Conservation (phyloP, 768 basidiomycete genomes). For the Rhizopogon roseolus region DNA sequence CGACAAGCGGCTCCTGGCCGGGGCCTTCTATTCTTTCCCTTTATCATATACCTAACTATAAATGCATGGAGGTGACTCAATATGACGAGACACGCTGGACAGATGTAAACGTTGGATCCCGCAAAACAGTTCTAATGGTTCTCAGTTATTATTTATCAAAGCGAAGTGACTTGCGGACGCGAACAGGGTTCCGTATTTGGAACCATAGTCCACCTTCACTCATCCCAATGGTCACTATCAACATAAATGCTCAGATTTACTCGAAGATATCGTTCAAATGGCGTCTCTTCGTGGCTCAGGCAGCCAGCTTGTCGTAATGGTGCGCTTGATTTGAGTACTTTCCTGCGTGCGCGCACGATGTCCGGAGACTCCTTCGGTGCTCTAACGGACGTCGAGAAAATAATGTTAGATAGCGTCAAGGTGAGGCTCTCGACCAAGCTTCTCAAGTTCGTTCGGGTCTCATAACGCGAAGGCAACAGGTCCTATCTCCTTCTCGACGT, state of each 20-base stretch:
- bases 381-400: slow-evolving; percentile 51
- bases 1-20: no score
- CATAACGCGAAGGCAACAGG: slow-evolving; percentile 63
- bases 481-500: slow-evolving; percentile 81
- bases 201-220: no score
- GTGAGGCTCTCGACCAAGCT: slow-evolving; percentile 28
- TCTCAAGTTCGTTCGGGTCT: neutral
- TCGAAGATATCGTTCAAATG: neutral
- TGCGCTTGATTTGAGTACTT: neutral
- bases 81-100: no score
- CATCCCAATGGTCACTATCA: no score
- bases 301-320: slow-evolving; percentile 2
- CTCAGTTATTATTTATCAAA: no score
- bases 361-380: slow-evolving; percentile 6
- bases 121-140: no score
- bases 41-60: neutral
- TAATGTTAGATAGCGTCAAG: slow-evolving; percentile 70
- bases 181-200: neutral
- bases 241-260: slow-evolving; percentile 5
- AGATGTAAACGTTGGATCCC: no score
- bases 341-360: neutral
- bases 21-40: neutral
- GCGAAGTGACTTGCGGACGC: no score
- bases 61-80: neutral
- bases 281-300: slow-evolving; percentile 5